Base-by-base conservation (phyloP, 768 basidiomycete genomes). In the Tulasnella sp. region DNA sequence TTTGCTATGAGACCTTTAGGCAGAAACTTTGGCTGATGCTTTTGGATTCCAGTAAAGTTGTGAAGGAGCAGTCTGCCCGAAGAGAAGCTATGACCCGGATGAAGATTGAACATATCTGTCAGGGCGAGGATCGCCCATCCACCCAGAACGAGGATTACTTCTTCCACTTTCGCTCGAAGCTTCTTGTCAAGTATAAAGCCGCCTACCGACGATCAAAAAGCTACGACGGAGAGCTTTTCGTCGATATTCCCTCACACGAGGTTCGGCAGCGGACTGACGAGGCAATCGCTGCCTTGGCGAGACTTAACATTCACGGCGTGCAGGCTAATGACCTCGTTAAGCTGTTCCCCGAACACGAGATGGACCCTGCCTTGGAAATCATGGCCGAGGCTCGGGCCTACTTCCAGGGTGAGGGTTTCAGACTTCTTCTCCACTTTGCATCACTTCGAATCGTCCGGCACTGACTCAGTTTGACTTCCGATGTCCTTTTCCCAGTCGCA, bases 401-500 rank as follows among this genome's bases (percentile, higher is more conserved):
- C 22, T 73, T 71, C 14, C 72, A 73, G 62, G 71, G 71, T 67
- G 37, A 1, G 12, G 9, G 2, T 35, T 3, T 11, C 26, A n/a
- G n/a, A n/a, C n/a, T n/a, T n/a, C n/a, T n/a, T n/a, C n/a, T n/a
- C 32, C n/a, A n/a, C n/a, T n/a, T n/a, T n/a, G n/a, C n/a, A n/a
- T n/a, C n/a, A n/a, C n/a, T n/a, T n/a, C n/a, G n/a, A n/a, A n/a
- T n/a, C n/a, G n/a, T n/a, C n/a, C n/a, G n/a, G n/a, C n/a, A n/a
- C n/a, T n/a, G n/a, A n/a, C n/a, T n/a, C n/a, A n/a, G n/a, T n/a
- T n/a, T n/a, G n/a, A n/a, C n/a, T n/a, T n/a, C n/a, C n/a, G n/a
- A n/a, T n/a, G n/a, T n/a, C n/a, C 0, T 78, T 1, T 22, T 5
- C 9, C 29, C 71, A 89, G 87, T 89, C 1, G 84, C 86, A 0